Evolutionary conservation across 2,329 filamentous ascomycete genomes (phyloP), one percentile per base, ranked within the genome.

Genomic region (Xylaria polymorpha): DNA sequence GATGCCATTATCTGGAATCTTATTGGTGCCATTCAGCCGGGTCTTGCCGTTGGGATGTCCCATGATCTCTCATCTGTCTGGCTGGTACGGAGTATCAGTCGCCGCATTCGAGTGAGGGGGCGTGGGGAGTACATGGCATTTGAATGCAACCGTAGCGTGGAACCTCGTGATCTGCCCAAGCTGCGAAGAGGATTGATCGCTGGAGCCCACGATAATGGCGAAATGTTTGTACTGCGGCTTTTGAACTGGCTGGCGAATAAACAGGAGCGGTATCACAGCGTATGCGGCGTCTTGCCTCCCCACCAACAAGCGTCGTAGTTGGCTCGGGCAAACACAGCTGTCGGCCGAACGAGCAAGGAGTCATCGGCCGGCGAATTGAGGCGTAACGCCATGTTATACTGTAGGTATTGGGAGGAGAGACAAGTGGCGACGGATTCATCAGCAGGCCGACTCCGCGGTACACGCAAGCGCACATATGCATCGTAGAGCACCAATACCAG

Each of bases 11-110:
- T 62, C 51, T 53, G 56, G 43, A 32, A 39, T 51, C 46, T 60
- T 15, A 71, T 71, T 68, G 69, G 69, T 66, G 62, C 68, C 69
- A 20, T 55, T 8, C 37, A 15, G 57, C 22, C 44, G 69, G 69
- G 62, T 66, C 69, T 50, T 25, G 48, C 59, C 61, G 53, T 63
- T 71, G 32, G 64, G 20, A 60, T 46, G 41, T 58, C 29, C 57
- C 60, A 58, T 66, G 63, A 63, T 63, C 41, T 63, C 41, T 44
- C 53, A 55, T 58, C 60, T 37, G 29, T 20, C 41, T 43, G 41
- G 22, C 29, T 59, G n/a, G 53, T n/a, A n/a, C n/a, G n/a, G n/a
- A n/a, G n/a, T 53, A 18, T 37, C 44, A 48, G 43, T 67, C 60
- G 67, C 64, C 60, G 60, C 60, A 58, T 59, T n/a, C 22, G 51